Percentiles rank a stretch among this genome's conserved stretches.
Evolutionary conservation across 331 rosid genomes (phyloP).

Genomic region (Phaseolus coccineus): DNA sequence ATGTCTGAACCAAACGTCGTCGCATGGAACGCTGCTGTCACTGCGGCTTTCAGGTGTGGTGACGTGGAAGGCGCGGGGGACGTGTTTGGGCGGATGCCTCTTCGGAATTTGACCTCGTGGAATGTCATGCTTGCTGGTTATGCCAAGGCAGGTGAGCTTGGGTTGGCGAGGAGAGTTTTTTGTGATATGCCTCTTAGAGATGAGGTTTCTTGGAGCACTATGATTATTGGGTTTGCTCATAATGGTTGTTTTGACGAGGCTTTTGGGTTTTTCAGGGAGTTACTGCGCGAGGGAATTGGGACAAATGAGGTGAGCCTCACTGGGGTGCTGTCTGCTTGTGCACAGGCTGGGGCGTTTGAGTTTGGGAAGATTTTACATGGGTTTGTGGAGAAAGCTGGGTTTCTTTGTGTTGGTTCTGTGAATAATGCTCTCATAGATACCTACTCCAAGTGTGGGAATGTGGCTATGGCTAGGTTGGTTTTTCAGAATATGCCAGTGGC

Average conservation of each 20-base stretch:
- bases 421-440: slow-evolving; percentile 79
- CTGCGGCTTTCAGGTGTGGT: slow-evolving; percentile 75
- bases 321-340: slow-evolving; percentile 80
- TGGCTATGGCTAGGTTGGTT: slow-evolving; percentile 68
- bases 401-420: slow-evolving; percentile 65
- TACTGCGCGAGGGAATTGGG: slow-evolving; percentile 56
- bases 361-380: slow-evolving; percentile 76
- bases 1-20: slow-evolving; percentile 75
- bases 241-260: slow-evolving; percentile 69
- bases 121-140: slow-evolving; percentile 78
- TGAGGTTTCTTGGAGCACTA: slow-evolving; percentile 86
- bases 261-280: slow-evolving; percentile 73
- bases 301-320: slow-evolving; percentile 83
- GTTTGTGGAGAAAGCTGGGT: slow-evolving; percentile 72
- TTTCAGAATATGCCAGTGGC: slow-evolving; percentile 62
- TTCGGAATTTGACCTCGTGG: slow-evolving; percentile 83
- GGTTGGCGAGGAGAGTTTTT: slow-evolving; percentile 67
- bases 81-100: slow-evolving; percentile 62
- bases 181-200: slow-evolving; percentile 68
- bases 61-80: slow-evolving; percentile 53
- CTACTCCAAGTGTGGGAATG: slow-evolving; percentile 75
- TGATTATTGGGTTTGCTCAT: slow-evolving; percentile 85
- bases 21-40: slow-evolving; percentile 76
- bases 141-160: slow-evolving; percentile 71
- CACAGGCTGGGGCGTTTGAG: slow-evolving; percentile 85